Evolutionary conservation across 768 basidiomycete genomes (phyloP), one percentile per base, ranked within the genome.

Genomic region (Mycena kentingensis): DNA sequence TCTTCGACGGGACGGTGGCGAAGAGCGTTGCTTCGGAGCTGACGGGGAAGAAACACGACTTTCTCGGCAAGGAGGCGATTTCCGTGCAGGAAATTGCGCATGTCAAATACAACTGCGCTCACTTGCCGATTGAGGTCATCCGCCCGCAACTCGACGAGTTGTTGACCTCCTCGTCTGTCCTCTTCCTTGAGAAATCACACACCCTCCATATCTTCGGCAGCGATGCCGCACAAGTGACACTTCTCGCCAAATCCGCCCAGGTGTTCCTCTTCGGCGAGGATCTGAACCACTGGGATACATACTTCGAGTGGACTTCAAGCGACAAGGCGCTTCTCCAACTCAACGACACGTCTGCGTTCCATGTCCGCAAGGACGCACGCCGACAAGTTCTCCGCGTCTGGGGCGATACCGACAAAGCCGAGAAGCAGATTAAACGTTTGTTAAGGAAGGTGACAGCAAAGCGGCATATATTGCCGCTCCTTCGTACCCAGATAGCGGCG

Each of bases 141-240:
- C 46, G 51, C n/a, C 25, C 41, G 22, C 11, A 42, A 24, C 25
- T 42, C n/a, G 47, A 52, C 32, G 51, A 28, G 44, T 29, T 46
- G 27, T 34, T 26, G 18, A 15, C 45, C 3, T 32, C 29, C 10
- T 28, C 52, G 4, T 32, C 36, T 11, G 29, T 55, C 36, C 42
- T n/a, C 7, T 46, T 18, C 28, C 42, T 41, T 24, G 32, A 55
- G 16, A 21, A 53, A 12, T 46, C 58, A 8, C 48, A 43, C 8
- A 26, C n/a, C 3, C 47, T 55, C 19, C 51, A 60, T 19, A 19
- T 60, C 16, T 60, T 49, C 21, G 54, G 58, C 6, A 39, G 49
- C 16, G 35, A n/a, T 15, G 36, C 43, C 3, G 11, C 49, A 13
- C 31, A 26, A 4, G 26, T 55, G 25, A 50, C 34, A 18, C 25